Base-by-base conservation (phyloP, 768 basidiomycete species). In the Boletus rufocinnamomeus region DNA sequence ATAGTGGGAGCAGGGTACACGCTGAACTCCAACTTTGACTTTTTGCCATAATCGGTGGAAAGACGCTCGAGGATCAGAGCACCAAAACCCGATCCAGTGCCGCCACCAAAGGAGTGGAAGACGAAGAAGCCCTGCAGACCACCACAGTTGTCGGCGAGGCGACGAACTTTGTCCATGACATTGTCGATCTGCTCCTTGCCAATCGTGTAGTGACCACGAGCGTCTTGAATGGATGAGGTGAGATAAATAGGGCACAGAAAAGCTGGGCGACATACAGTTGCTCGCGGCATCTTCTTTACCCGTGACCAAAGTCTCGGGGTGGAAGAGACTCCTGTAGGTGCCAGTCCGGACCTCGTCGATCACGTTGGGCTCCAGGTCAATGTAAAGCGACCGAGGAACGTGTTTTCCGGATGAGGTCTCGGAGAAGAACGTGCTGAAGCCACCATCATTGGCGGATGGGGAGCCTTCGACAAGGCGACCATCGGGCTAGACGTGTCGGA, bases 241-340 rank as follows among this genome's bases (percentile, higher is more conserved):
- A 64, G 52, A 59, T 16, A 43, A 21, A 37, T 10, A 13, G 46
- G 3, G 32, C 25, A 32, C 5, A 52, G 27, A 35, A 5, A 19
- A 23, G 41, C 14, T 30, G 25, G 41, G 38, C 17, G 10, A 73
- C 81, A 66, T 76, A 95, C 95, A 99, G 79, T 99, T 99, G 83
- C 95, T 98, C 61, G 97, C 97, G 57, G 97, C 97, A 74, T 99
- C 97, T 80, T 99, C 97, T 80, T 98, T 99, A 66, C 97, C 97
- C 56, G 91, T 94, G 68, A 99, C 85, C 75, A 99, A 86, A 58
- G 97, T 95, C 84, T 98, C 97, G 13, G 97, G 97, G 79, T 99
- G 97, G 86, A 99, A 99, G 57, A 99, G 89, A 75, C 88, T 89
- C 77, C 93, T 85, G 86, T 98, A 99, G 44, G 89, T 86, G 62